Base-by-base conservation (phyloP, 495 filamentous ascomycete species). In the Penicillium samsonianum region DNA sequence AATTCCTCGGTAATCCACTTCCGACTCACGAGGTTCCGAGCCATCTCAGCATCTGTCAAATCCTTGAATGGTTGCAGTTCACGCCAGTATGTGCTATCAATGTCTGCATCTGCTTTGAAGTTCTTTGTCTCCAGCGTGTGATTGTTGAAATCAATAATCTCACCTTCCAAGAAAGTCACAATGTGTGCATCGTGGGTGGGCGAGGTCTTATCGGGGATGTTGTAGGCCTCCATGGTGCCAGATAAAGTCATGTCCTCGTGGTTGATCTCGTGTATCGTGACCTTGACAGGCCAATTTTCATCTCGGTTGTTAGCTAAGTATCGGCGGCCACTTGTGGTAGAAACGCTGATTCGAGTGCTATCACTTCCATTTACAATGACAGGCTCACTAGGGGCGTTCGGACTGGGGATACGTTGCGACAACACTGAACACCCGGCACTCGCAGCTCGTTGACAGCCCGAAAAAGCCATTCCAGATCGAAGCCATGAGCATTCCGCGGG, bases 151-250 rank as follows among this genome's bases (percentile, higher is more conserved):
- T 91, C 88, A 58, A 91, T 83, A 52, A 91, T 88, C 66, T 91
- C 87, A 46, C 88, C 88, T 74, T 90, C 87, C 17, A 91, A 75
- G 63, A 86, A 90, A 2, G 88, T 90, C 22, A 83, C 82, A 47
- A 90, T 90, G 50, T 83, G 83, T 10, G 84, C 80, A 50, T 81
- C 82, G n/a, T 78, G 75, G 0, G 77, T 78, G 14, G 77, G 77
- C 2, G 76, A 79, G 11, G 71, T 71, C 65, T 80, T 81, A 60
- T 79, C 80, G 12, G 83, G 89, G n/a, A 88, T 87, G 61, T 90
- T 84, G 75, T 86, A 89, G 11, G 88, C 88, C 73, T 89, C 86
- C 88, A 91, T 91, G 3, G 87, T 90, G 5, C 88, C 88, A 16
- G 85, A 79, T n/a, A 89, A 65, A 8, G 83, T 85, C 83, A 87